Evolutionary conservation across 441 rosid species (phyloP).

Genomic region (Mallotus japonicus): DNA sequence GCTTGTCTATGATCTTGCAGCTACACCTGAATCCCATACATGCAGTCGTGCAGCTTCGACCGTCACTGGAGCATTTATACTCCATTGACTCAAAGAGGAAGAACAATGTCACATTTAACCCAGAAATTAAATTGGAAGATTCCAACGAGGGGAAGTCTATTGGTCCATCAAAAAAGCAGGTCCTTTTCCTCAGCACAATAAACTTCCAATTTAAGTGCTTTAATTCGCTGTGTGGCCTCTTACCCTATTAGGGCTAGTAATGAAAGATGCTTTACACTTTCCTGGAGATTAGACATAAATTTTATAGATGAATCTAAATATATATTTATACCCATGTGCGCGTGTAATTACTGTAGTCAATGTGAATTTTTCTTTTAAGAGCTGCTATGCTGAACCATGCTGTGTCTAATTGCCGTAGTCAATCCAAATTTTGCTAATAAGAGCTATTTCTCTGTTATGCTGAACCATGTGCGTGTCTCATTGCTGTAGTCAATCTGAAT

Average conservation of each 20-base stretch:
- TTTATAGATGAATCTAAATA: neutral
- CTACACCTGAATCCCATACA: slow-evolving; percentile 78
- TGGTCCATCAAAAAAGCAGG: slow-evolving; percentile 67
- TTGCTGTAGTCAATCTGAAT: neutral
- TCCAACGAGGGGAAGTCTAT: slow-evolving; percentile 37
- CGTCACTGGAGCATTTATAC: slow-evolving; percentile 48
- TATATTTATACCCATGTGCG: neutral
- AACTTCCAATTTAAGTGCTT: neutral
- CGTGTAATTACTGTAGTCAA: neutral
- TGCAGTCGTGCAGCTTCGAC: slow-evolving; percentile 86
- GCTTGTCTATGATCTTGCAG: slow-evolving; percentile 49
- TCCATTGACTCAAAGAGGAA: slow-evolving; percentile 44
- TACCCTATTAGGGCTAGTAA: neutral
- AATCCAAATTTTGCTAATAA: neutral
- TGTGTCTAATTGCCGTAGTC: neutral
- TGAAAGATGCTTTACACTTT: neutral
- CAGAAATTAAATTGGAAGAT: slow-evolving; percentile 44
- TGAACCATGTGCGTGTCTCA: neutral
- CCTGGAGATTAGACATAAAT: neutral
- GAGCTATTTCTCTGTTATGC: neutral
- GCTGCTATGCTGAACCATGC: neutral
- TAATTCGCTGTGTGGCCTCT: neutral
- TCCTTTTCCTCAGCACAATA: slow-evolving; percentile 18
- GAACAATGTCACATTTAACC: slow-evolving; percentile 29
- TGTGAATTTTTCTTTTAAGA: neutral